Evolutionary conservation across 2,329 filamentous ascomycete species (phyloP).

Genomic region (Fusarium neocosmosporiellum): DNA sequence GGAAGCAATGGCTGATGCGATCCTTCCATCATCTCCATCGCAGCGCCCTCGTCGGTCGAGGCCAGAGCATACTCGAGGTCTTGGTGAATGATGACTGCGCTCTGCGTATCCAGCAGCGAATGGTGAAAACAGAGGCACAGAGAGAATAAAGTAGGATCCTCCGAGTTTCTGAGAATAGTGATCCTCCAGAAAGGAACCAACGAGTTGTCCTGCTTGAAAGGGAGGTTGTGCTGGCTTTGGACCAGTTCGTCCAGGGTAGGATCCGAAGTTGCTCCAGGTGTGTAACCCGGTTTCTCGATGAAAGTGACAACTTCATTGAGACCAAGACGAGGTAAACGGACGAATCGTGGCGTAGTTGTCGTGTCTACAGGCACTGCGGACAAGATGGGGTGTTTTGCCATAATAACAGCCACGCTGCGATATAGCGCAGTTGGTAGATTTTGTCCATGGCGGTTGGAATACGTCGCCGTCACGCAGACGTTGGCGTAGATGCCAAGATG

Average conservation of each 20-base stretch:
- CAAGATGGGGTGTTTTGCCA: neutral
- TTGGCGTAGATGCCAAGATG: neutral
- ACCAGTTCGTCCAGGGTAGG: neutral
- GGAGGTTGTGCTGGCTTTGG: neutral
- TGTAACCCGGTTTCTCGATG: neutral
- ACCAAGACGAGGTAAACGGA: neutral
- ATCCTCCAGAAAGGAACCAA: neutral
- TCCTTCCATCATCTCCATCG: neutral
- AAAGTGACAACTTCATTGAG: neutral
- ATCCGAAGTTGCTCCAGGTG: neutral
- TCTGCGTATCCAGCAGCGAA: neutral
- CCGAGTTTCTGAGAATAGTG: neutral
- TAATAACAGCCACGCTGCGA: neutral
- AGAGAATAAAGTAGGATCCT: neutral
- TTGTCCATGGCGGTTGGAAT: neutral
- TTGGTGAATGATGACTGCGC: neutral
- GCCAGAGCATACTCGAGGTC: neutral
- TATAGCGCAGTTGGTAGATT: accelerated
- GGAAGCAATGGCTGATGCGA: neutral
- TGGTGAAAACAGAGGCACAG: neutral
- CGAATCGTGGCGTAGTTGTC: neutral
- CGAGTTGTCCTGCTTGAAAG: neutral
- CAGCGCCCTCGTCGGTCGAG: neutral
- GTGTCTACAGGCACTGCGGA: neutral
- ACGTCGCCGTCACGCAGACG: neutral